Conservation (phyloP, 2,329 filamentous ascomycete genomes). For the Exophiala spinifera region DNA sequence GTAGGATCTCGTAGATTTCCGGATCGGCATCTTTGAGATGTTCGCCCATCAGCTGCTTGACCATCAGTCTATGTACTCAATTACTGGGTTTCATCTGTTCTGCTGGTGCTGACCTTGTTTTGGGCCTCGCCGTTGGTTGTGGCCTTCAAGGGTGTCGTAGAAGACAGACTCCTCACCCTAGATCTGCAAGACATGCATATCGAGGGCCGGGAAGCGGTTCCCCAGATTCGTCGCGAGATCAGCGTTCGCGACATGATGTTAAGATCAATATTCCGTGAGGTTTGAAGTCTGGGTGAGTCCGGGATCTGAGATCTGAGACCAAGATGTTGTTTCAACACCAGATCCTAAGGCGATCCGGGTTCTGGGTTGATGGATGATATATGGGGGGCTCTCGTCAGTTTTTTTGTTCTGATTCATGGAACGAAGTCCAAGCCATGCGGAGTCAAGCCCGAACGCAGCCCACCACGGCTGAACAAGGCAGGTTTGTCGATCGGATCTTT, state of each 20-base stretch:
- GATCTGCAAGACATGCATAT: conserved; percentile 20
- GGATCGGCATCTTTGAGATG: conserved; percentile 82
- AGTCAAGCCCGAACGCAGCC: conserved; percentile 4
- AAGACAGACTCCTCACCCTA: conserved; percentile 10
- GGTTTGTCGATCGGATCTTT: conserved; percentile 10
- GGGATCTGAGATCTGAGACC: neutral
- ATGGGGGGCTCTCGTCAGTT: neutral
- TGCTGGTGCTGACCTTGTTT: conserved; percentile 15
- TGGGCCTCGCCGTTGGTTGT: conserved; percentile 13
- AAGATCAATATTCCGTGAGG: too few relatives aligned
- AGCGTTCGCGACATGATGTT: conserved; percentile 17
- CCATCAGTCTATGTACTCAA: neutral
- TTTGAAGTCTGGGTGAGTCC: neutral
- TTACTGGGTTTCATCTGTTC: neutral
- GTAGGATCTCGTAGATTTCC: conserved; percentile 80
- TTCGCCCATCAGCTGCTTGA: conserved; percentile 71
- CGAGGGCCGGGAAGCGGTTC: conserved; percentile 12
- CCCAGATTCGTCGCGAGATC: conserved; percentile 15
- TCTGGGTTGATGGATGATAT: too few relatives aligned
- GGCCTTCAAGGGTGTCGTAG: conserved; percentile 13
- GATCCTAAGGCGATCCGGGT: too few relatives aligned
- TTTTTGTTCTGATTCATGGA: conserved; percentile 4
- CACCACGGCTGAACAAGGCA: conserved; percentile 1
- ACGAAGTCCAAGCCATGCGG: conserved; percentile 25
- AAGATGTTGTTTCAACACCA: neutral